A percentile compares a stretch with the other conserved stretches of the same genome.
These are phyloP conservation scores for Emergomyces orientalis DNA, from an alignment of 2,329 filamentous ascomycete genomes.

Conservation along the genomic window DNA sequence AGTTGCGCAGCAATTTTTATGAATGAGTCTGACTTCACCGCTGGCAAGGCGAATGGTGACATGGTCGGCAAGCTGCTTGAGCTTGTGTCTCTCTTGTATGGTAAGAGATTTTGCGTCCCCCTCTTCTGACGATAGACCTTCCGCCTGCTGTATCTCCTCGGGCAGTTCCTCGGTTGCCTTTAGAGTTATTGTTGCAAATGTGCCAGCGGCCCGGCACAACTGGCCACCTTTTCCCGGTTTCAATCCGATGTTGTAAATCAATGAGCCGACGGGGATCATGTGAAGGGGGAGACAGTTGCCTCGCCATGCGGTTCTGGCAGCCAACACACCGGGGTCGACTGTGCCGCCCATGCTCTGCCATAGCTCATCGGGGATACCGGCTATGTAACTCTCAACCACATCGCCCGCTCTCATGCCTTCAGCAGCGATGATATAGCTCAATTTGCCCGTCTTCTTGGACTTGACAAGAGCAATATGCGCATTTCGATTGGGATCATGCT, in stretches of 20 bases:
- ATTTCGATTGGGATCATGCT: conserved; percentile 88
- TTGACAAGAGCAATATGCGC: conserved; percentile 86
- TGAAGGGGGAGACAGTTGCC: conserved; percentile 93
- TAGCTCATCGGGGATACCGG: conserved; percentile 78
- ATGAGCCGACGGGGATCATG: conserved; percentile 91
- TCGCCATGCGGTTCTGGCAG: conserved; percentile 84
- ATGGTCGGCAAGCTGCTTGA: conserved; percentile 59
- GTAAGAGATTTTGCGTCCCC: conserved; percentile 27
- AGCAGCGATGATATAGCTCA: conserved; percentile 90
- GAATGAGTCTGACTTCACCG: conserved; percentile 81
- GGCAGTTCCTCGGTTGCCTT: conserved; percentile 51
- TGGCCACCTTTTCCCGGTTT: conserved; percentile 64
- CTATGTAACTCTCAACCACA: conserved; percentile 80
- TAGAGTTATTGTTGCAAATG: conserved; percentile 76
- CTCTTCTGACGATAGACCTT: conserved; percentile 3
- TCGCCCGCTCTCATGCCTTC: conserved; percentile 91
- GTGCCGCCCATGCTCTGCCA: conserved; percentile 86
- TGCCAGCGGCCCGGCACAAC: conserved; percentile 91
- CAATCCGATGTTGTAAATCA: conserved; percentile 81
- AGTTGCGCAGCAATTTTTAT: conserved; percentile 87
- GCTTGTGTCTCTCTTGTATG: conserved; percentile 31
- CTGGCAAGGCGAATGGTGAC: conserved; percentile 83
- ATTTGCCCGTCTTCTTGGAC: conserved; percentile 60
- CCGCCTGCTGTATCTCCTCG: conserved; percentile 13
- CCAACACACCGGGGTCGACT: conserved; percentile 89